Evolutionary conservation across 2,329 filamentous ascomycete species (phyloP), one percentile per base, ranked within the genome.

Genomic region (Ilyonectria sp.): DNA sequence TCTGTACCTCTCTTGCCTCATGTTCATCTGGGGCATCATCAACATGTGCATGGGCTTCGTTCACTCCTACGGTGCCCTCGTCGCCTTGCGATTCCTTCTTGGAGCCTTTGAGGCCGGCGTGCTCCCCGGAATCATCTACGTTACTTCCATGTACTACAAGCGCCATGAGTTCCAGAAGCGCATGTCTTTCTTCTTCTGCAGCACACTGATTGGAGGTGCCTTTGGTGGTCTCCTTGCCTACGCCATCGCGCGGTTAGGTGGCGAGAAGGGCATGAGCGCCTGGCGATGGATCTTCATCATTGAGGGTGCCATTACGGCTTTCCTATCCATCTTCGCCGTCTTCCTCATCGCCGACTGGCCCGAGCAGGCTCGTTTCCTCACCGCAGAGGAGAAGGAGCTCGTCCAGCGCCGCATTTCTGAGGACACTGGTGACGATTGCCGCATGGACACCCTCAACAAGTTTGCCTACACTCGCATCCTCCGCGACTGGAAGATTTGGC

Each of bases 361-460:
- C 21, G 70, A 75, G 37, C 71, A 73, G 53, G 73, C 84, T 1
- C 79, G 75, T 4, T 88, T 86, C 69, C 78, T 87, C n/a, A 82
- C 71, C 15, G 76, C 81, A 0, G 80, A 84, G 13, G 84, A 87
- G 73, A 80, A 81, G 52, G 71, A 75, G 11, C 71, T 86, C 5
- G 79, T 88, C 2, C 75, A 83, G 31, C 75, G 77, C 15, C 81
- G 84, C 3, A 71, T 86, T 8, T 75, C 76, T 3, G 79, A 81
- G 4, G 85, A 86, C 50, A 75, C 76, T n/a, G 81, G 80, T 19
- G 82, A 82, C 4, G 81, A 80, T 3, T 78, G 75, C 69, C 81
- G 78, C 56, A 89, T 90, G 87, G 82, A 89, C 64, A 84, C 83
- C 9, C 79, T 88, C 3, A 84, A 88, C 68, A 84, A 83, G 68